Percentiles rank a stretch among this genome's conserved stretches.
Conservation (phyloP, 495 filamentous ascomycete genomes). For the Talaromyces proteolyticus region DNA sequence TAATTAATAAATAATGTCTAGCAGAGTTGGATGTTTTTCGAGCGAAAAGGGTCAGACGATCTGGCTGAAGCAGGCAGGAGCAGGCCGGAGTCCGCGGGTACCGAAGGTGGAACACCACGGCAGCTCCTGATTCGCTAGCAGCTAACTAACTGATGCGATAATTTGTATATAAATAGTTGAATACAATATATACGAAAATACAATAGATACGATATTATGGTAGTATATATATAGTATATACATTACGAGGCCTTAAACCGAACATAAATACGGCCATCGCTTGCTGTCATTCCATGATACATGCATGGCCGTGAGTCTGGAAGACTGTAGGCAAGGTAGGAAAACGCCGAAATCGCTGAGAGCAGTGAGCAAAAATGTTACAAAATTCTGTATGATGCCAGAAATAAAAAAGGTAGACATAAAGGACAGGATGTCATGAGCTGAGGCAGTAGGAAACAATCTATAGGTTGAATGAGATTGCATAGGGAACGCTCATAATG, state of each 20-base stretch:
- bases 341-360: neutral
- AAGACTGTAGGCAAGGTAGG: neutral
- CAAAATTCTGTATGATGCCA: neutral
- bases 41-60: too few relatives aligned
- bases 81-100: slow-evolving; percentile 1
- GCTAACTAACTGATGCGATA: too few relatives aligned
- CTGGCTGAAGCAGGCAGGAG: too few relatives aligned
- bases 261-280: neutral
- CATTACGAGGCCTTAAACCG: too few relatives aligned
- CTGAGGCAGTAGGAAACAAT: neutral
- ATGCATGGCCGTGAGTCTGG: too few relatives aligned
- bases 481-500: neutral
- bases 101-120: neutral
- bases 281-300: neutral
- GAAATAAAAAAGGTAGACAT: neutral
- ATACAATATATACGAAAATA: neutral
- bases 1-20: neutral
- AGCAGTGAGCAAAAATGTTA: neutral
- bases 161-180: too few relatives aligned
- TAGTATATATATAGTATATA: neutral
- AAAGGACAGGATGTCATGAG: too few relatives aligned
- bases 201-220: neutral
- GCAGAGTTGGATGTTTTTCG: neutral
- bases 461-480: neutral
- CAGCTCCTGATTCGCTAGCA: neutral